These are phyloP conservation scores for Penicillium maclennaniae DNA, from an alignment of 495 filamentous ascomycete genomes.

Conservation along the genomic window DNA sequence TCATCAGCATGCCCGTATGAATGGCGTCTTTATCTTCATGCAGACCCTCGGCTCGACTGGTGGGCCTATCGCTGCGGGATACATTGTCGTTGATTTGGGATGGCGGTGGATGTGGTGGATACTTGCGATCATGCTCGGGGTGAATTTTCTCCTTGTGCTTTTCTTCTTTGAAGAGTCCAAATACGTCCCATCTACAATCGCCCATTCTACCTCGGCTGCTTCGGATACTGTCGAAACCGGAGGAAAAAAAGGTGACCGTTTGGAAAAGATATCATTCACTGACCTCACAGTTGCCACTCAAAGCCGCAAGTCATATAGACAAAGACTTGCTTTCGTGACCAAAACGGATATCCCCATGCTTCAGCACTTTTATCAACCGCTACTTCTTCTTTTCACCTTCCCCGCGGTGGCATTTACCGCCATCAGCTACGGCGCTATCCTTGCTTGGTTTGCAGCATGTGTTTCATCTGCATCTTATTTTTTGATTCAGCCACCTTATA, in stretches of 20 bases:
- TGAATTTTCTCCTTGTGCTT: constrained; percentile 26
- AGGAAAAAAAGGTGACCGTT: not conserved
- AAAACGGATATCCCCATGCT: constrained; percentile 11
- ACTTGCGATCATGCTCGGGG: constrained; percentile 35
- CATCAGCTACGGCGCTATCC: constrained; percentile 6
- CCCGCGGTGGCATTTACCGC: constrained; percentile 8
- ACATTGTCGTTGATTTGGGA: constrained; percentile 29
- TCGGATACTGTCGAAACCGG: not conserved
- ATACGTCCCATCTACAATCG: constrained; percentile 10
- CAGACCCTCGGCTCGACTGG: constrained; percentile 25
- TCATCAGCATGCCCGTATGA: constrained; percentile 38
- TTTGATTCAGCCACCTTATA: constrained; percentile 27
- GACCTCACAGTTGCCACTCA: not conserved
- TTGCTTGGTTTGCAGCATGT: constrained; percentile 7
- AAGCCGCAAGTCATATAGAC: constrained; percentile 7
- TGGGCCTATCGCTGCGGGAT: constrained; percentile 36
- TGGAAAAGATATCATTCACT: too few relatives aligned
- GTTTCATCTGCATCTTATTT: not conserved
- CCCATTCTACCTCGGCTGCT: not conserved
- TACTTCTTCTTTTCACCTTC: constrained; percentile 8
- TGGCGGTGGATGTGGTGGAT: constrained; percentile 47
- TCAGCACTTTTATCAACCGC: constrained; percentile 9
- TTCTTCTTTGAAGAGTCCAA: constrained; percentile 39
- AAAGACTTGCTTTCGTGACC: constrained; percentile 10
- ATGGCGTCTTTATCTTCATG: constrained; percentile 35